Evolutionary conservation across 192 early-diverging fungal species (phyloP).

Genomic region (Coemansia sp.): DNA sequence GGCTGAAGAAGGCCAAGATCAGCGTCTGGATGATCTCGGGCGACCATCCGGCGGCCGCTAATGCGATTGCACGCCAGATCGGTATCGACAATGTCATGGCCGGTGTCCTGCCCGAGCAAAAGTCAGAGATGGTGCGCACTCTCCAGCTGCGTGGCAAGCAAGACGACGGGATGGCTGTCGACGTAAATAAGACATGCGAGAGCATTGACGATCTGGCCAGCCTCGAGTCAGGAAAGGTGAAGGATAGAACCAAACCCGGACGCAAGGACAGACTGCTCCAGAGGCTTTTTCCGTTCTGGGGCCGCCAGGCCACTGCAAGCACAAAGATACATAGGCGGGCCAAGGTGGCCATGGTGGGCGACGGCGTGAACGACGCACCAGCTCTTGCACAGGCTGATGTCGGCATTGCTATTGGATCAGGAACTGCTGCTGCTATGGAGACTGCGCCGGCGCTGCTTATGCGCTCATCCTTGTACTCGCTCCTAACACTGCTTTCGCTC

Average conservation of each 20-base stretch:
- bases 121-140: conserved; percentile 69
- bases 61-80: conserved; percentile 72
- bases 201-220: background rate
- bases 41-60: conserved; percentile 81
- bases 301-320: background rate
- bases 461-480: conserved; percentile 71
- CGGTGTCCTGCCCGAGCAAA: conserved; percentile 85
- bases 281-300: background rate
- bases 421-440: conserved; percentile 89
- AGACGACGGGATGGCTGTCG: background rate
- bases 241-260: background rate
- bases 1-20: conserved; percentile 72
- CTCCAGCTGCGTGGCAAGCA: conserved; percentile 60
- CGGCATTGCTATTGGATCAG: conserved; percentile 86
- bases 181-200: background rate
- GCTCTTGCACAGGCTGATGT: conserved; percentile 89
- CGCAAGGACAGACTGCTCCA: background rate
- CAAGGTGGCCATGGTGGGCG: conserved; percentile 88
- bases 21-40: conserved; percentile 90
- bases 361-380: conserved; percentile 94
- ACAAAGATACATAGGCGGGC: conserved; percentile 32
- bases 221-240: conserved; percentile 3
- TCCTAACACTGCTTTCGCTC: conserved; percentile 77
- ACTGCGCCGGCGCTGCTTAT: conserved; percentile 83
- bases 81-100: conserved; percentile 91